Percentiles rank a stretch among this genome's conserved stretches.
Evolutionary conservation across 768 basidiomycete species (phyloP).

Genomic region (Hygrocybe punicea): DNA sequence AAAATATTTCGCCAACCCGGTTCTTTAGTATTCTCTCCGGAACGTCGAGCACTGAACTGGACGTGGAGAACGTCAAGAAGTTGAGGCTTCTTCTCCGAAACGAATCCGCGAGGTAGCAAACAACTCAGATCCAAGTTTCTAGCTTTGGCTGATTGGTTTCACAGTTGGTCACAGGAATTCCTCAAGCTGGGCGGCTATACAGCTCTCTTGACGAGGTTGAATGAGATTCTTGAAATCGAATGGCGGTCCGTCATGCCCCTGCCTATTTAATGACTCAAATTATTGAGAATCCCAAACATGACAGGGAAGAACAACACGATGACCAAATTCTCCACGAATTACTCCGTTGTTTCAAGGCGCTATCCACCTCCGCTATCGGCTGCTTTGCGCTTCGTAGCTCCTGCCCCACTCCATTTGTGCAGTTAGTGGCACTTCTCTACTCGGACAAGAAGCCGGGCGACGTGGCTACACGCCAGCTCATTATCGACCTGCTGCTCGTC

Average conservation of each 20-base stretch:
- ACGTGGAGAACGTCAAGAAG: constrained; percentile 86
- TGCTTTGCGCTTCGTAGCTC: constrained; percentile 87
- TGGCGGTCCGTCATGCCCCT: constrained; percentile 73
- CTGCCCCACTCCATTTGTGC: constrained; percentile 82
- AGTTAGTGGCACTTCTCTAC: constrained; percentile 80
- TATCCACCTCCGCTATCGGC: constrained; percentile 85
- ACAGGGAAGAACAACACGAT: constrained; percentile 97
- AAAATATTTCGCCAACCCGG: constrained; percentile 58
- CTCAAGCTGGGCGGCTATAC: constrained; percentile 80
- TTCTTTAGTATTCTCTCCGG: constrained; percentile 66
- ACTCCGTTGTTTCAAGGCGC: constrained; percentile 88
- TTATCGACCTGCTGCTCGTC: constrained; percentile 80
- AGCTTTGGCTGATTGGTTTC: not conserved
- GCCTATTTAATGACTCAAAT: not conserved
- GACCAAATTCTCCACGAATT: constrained; percentile 92
- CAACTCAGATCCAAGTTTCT: too few species aligned
- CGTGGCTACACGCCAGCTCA: constrained; percentile 82
- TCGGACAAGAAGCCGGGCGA: constrained; percentile 99
- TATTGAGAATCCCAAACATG: not conserved
- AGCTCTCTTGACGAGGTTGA: constrained; percentile 74
- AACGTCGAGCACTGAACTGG: constrained; percentile 70
- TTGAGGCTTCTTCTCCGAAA: constrained; percentile 82
- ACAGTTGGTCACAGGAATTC: constrained; percentile 89
- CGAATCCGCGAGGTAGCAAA: constrained; percentile 84
- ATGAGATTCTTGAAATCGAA: constrained; percentile 91